These are phyloP conservation scores for Penicillium daleae DNA, from an alignment of 495 filamentous ascomycete genomes.

Conservation along the genomic window DNA sequence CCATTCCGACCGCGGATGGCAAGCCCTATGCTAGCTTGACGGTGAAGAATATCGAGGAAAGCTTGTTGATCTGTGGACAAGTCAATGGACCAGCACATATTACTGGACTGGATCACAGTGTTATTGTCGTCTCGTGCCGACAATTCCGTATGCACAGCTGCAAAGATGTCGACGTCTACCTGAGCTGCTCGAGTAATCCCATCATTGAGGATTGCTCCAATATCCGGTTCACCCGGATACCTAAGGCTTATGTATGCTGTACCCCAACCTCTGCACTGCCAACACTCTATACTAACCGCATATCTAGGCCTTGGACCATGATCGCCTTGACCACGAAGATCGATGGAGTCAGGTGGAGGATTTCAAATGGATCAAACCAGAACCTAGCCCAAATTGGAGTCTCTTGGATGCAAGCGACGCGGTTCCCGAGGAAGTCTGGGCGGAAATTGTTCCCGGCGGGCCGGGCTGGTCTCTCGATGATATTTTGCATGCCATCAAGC, in stretches of 20 bases:
- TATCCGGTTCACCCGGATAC: slow-evolving; percentile 79
- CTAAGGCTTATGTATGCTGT: slow-evolving; percentile 64
- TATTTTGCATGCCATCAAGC: slow-evolving; percentile 63
- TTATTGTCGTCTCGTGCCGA: slow-evolving; percentile 73
- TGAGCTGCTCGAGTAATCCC: slow-evolving; percentile 78
- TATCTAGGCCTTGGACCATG: slow-evolving; percentile 42
- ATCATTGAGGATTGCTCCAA: slow-evolving; percentile 89
- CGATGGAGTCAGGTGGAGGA: slow-evolving; percentile 91
- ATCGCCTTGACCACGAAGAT: slow-evolving; percentile 53
- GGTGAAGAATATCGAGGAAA: slow-evolving; percentile 68
- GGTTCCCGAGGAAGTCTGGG: slow-evolving; percentile 69
- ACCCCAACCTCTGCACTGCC: not conserved
- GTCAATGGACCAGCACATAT: slow-evolving; percentile 81
- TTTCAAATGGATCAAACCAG: slow-evolving; percentile 93
- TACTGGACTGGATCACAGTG: slow-evolving; percentile 71
- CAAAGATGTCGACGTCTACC: slow-evolving; percentile 75
- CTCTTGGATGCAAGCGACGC: slow-evolving; percentile 64
- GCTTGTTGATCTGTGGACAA: slow-evolving; percentile 74
- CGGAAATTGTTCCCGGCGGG: slow-evolving; percentile 65
- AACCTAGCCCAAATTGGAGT: slow-evolving; percentile 87
- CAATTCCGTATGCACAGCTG: slow-evolving; percentile 94
- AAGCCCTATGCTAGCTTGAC: slow-evolving; percentile 74
- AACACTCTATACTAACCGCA: not conserved
- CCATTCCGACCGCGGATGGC: slow-evolving; percentile 61
- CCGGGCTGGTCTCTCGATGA: slow-evolving; percentile 66